phyloP scores from a whole-genome alignment of 306 rosid species.

The Gillenia trifoliata region DNA sequence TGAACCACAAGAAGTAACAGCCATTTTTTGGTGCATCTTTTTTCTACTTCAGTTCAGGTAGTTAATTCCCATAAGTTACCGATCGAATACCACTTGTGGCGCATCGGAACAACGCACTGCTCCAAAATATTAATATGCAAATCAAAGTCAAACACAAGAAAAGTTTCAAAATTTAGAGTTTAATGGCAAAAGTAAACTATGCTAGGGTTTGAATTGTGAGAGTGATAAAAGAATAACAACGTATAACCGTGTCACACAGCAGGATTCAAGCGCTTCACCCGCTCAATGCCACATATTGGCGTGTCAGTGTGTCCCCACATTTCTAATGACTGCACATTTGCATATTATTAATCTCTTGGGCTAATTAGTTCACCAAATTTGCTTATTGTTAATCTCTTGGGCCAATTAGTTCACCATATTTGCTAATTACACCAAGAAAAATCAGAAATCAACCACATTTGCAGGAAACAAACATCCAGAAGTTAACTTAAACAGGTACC shows the following conservation, averaged over 20 bases:
- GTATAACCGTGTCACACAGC: background rate
- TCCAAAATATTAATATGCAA: background rate
- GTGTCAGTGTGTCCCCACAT: too few species aligned
- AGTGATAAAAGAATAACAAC: background rate
- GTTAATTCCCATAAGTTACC: background rate
- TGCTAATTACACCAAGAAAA: too few species aligned
- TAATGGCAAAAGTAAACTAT: background rate
- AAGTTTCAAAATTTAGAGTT: background rate
- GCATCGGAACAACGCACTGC: background rate
- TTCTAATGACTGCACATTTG: too few species aligned
- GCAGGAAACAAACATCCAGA: too few species aligned
- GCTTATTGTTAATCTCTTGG: too few species aligned
- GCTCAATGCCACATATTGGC: too few species aligned
- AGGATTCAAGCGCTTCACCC: background rate
- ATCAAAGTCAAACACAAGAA: background rate
- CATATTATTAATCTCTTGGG: too few species aligned
- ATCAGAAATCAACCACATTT: too few species aligned
- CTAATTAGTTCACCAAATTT: too few species aligned
- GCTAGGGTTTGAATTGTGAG: background rate
- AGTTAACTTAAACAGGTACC: too few species aligned
- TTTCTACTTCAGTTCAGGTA: background rate
- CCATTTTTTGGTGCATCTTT: constrained; percentile 11
- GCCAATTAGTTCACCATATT: too few species aligned
- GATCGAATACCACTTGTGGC: background rate
- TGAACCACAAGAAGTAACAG: constrained; percentile 6